phyloP scores from a whole-genome alignment of 2,329 filamentous ascomycete species.

The Thelonectria blattea region DNA sequence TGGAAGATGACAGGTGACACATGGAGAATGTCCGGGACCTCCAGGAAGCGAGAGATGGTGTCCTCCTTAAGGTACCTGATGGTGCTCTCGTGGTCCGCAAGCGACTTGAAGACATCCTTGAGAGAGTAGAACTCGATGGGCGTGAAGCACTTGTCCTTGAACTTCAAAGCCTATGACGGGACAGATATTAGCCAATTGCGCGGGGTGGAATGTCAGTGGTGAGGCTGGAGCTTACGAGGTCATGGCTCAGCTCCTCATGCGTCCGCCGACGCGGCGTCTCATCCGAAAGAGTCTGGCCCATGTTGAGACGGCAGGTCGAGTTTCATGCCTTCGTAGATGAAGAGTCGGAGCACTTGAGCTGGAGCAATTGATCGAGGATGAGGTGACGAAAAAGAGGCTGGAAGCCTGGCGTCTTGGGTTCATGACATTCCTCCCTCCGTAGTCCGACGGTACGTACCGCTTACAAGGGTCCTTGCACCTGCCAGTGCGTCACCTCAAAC shows the following conservation, averaged over 20 bases:
- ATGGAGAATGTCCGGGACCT: slow-evolving; percentile 72
- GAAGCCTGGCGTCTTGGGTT: slow-evolving; percentile 33
- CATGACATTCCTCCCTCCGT: slow-evolving; percentile 29
- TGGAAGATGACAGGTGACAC: slow-evolving; percentile 74
- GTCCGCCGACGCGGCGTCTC: slow-evolving; percentile 52
- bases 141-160: slow-evolving; percentile 74
- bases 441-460: slow-evolving; percentile 30
- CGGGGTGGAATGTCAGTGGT: slow-evolving; percentile 7
- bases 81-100: slow-evolving; percentile 68
- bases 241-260: slow-evolving; percentile 57
- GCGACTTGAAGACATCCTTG: slow-evolving; percentile 73
- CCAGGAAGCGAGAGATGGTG: slow-evolving; percentile 73
- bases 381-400: slow-evolving; percentile 23
- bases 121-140: slow-evolving; percentile 75
- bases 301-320: slow-evolving; percentile 40
- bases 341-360: not conserved
- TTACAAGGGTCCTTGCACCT: slow-evolving; percentile 9
- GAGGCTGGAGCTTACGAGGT: slow-evolving; percentile 51
- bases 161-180: slow-evolving; percentile 59
- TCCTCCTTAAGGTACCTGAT: slow-evolving; percentile 71
- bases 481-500: not conserved
- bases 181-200: slow-evolving; percentile 24
- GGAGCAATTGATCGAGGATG: slow-evolving; percentile 10
- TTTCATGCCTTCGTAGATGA: slow-evolving; percentile 31
- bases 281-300: slow-evolving; percentile 60